Evolutionary conservation across 1,284 basidiomycete genomes (phyloP).

Genomic region (Meira miltonrushii): DNA sequence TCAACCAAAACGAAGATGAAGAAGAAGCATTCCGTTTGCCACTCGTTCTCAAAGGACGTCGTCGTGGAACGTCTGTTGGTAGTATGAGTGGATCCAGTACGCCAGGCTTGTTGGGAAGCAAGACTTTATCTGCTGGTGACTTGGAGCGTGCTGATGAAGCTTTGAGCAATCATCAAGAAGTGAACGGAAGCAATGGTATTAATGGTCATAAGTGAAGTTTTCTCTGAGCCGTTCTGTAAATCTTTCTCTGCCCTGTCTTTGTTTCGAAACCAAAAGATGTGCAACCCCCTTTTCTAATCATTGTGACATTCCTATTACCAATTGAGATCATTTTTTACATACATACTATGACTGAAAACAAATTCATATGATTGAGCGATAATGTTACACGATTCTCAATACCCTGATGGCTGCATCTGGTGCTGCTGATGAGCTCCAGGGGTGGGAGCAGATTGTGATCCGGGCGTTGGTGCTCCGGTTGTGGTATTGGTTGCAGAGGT

Average conservation of each 20-base stretch:
- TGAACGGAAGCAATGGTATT: not conserved
- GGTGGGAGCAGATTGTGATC: not conserved
- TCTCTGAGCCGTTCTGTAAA: too few relatives aligned
- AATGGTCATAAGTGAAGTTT: too few relatives aligned
- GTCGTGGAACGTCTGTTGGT: slow-evolving; percentile 38
- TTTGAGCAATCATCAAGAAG: slow-evolving; percentile 16
- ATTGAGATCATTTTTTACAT: too few relatives aligned
- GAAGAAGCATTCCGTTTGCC: slow-evolving; percentile 44
- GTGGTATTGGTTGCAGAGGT: not conserved
- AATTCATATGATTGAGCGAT: too few relatives aligned
- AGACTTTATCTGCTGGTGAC: slow-evolving; percentile 37
- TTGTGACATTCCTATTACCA: too few relatives aligned
- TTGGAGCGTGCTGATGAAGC: slow-evolving; percentile 40
- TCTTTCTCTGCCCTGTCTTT: too few relatives aligned
- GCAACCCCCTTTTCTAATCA: too few relatives aligned
- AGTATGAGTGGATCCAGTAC: slow-evolving; percentile 42
- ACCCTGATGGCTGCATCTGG: not conserved
- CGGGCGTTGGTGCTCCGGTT: not conserved
- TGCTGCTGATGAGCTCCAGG: not conserved
- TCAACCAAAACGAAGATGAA: slow-evolving; percentile 39
- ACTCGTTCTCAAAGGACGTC: slow-evolving; percentile 37
- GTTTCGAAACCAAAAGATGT: too few relatives aligned
- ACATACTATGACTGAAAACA: too few relatives aligned
- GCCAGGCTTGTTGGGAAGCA: slow-evolving; percentile 38
- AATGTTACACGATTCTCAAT: too few relatives aligned